Percentiles rank a stretch among this genome's conserved stretches.
Evolutionary conservation across 805 yeast species (phyloP).

Genomic region (Kazachstania bromeliacearum): DNA sequence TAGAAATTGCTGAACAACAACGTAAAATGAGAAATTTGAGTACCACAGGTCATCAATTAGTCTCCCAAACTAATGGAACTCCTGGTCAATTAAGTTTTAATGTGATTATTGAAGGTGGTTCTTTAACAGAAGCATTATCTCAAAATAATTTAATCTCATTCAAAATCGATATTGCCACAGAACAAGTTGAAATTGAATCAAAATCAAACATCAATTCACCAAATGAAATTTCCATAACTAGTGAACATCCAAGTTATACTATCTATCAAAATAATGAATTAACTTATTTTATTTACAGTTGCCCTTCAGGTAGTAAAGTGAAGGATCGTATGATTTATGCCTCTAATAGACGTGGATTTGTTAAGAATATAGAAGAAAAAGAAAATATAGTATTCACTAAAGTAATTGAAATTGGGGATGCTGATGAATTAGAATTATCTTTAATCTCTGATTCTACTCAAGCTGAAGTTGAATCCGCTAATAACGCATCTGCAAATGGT

Average conservation of each 20-base stretch:
- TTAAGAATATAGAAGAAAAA: conserved; percentile 37
- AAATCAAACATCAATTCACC: conserved; percentile 18
- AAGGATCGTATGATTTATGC: conserved; percentile 92
- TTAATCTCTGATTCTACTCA: conserved; percentile 12
- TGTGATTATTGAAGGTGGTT: conserved; percentile 10
- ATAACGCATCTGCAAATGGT: conserved; percentile 10
- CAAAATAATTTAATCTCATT: conserved; percentile 42
- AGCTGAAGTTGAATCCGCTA: conserved; percentile 31
- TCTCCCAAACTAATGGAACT: conserved; percentile 24
- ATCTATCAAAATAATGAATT: conserved; percentile 38
- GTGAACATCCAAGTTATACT: conserved; percentile 48
- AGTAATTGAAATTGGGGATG: conserved; percentile 61
- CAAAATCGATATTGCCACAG: conserved; percentile 41
- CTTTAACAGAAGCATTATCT: conserved; percentile 13
- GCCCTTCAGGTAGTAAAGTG: conserved; percentile 86
- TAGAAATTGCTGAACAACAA: conserved; percentile 24
- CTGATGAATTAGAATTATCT: conserved; percentile 53
- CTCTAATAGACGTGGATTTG: conserved; percentile 57
- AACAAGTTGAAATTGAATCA: conserved; percentile 36
- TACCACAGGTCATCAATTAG: conserved; percentile 17
- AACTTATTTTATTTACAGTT: conserved; percentile 63
- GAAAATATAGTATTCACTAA: conserved; percentile 35
- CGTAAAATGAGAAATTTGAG: conserved; percentile 13
- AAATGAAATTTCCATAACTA: conserved; percentile 30
- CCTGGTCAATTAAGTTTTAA: conserved; percentile 20